These are phyloP conservation scores for Ascochyta lentis DNA, from an alignment of 2,329 filamentous ascomycete genomes.

Conservation along the genomic window DNA sequence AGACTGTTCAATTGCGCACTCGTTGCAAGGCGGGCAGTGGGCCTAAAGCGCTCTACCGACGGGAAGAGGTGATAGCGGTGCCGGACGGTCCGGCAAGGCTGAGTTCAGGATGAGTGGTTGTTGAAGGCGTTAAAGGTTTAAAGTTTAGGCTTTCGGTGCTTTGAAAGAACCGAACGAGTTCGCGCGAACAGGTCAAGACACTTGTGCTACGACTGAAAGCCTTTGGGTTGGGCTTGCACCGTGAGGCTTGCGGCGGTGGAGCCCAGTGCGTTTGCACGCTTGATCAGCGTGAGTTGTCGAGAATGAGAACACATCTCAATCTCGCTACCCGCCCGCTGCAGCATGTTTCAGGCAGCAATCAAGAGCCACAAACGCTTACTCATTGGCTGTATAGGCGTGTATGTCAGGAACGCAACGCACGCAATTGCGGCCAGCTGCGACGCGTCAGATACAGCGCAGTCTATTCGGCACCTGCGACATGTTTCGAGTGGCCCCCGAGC, in stretches of 20 bases:
- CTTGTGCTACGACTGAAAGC: background rate
- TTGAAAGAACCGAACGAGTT: background rate
- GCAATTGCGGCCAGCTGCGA: slow-evolving; percentile 4
- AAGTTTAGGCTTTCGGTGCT: background rate
- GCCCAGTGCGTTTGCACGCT: background rate
- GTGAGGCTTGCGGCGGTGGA: background rate
- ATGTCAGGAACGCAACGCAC: background rate
- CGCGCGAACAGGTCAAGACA: background rate
- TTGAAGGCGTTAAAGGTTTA: background rate
- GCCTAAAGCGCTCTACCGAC: slow-evolving; percentile 8
- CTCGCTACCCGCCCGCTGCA: slow-evolving; percentile 1
- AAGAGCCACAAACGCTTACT: background rate
- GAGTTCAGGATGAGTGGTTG: slow-evolving; percentile 1
- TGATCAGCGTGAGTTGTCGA: background rate
- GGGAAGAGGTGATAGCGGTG: slow-evolving; percentile 3
- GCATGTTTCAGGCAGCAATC: slow-evolving; percentile 5
- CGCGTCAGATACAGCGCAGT: slow-evolving; percentile 13
- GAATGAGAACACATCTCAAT: background rate
- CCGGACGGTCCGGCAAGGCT: slow-evolving; percentile 10
- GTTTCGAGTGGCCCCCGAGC: slow-evolving; percentile 10
- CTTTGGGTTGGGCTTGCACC: background rate
- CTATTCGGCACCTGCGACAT: background rate
- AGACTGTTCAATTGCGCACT: slow-evolving; percentile 1
- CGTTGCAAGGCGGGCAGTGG: slow-evolving; percentile 1
- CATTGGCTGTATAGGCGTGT: background rate